Conservation (phyloP, 2,329 filamentous ascomycete genomes). For the Diatrype stigma region DNA sequence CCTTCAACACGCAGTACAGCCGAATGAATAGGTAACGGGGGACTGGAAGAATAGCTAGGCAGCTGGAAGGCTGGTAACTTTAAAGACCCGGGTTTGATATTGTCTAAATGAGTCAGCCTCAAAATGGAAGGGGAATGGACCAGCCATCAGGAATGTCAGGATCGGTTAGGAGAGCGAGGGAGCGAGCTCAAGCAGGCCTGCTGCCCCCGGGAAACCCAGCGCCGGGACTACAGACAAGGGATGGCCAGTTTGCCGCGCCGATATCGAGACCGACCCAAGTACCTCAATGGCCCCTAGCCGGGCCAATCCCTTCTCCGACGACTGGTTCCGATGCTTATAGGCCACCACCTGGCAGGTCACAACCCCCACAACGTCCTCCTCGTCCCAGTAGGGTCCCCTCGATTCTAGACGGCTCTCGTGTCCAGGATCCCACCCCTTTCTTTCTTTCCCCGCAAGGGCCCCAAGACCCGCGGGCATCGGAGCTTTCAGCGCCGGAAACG, state of each 20-base stretch:
- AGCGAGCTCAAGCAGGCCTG: conserved; percentile 30
- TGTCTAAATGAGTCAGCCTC: conserved; percentile 50
- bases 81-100: conserved; percentile 16
- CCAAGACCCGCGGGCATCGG: conserved; percentile 32
- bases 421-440: conserved; percentile 52
- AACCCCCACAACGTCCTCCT: conserved; percentile 54
- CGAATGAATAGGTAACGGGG: neutral
- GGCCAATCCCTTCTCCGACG: conserved; percentile 20
- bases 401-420: conserved; percentile 50
- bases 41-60: neutral
- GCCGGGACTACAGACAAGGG: conserved; percentile 31
- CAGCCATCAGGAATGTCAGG: conserved; percentile 37
- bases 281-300: conserved; percentile 35
- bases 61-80: conserved; percentile 9
- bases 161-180: conserved; percentile 52
- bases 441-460: conserved; percentile 44
- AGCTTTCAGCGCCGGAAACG: conserved; percentile 43
- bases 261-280: conserved; percentile 45
- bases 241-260: conserved; percentile 36
- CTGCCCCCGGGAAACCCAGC: conserved; percentile 7
- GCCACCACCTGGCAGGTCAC: conserved; percentile 45
- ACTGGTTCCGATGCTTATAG: conserved; percentile 39
- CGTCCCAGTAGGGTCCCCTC: conserved; percentile 58
- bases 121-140: conserved; percentile 53
- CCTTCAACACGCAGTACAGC: neutral